Evolutionary conservation across 1,284 basidiomycete species (phyloP).

Genomic region (Ceratorhiza oryzae-sativae): DNA sequence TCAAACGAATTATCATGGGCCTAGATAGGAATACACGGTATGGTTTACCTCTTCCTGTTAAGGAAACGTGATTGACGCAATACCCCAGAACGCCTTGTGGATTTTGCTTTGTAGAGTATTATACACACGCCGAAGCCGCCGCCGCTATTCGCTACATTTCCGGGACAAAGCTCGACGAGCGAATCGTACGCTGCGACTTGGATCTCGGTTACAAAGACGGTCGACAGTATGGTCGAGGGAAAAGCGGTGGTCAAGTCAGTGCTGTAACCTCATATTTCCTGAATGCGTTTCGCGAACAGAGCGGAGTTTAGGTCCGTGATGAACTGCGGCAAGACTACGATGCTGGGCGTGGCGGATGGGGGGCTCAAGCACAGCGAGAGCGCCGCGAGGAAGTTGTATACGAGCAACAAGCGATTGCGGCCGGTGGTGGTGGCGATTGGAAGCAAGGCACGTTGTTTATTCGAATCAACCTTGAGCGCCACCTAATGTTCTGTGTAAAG

Average conservation of each 20-base stretch:
- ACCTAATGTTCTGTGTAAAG: slow-evolving; percentile 3
- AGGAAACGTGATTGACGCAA: slow-evolving; percentile 7
- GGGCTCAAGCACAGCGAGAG: slow-evolving; percentile 82
- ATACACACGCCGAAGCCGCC: slow-evolving; percentile 93
- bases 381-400: slow-evolving; percentile 90
- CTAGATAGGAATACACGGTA: slow-evolving; percentile 94
- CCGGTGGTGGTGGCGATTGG: slow-evolving; percentile 85
- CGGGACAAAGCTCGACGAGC: slow-evolving; percentile 98
- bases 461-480: not conserved
- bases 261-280: not conserved
- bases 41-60: slow-evolving; percentile 43
- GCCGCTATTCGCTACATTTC: slow-evolving; percentile 93
- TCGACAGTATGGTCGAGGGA: slow-evolving; percentile 95
- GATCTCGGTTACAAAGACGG: slow-evolving; percentile 99
- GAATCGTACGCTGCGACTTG: slow-evolving; percentile 97
- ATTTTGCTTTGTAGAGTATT: slow-evolving; percentile 99
- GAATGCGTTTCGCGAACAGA: not conserved
- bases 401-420: slow-evolving; percentile 60
- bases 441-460: slow-evolving; percentile 47
- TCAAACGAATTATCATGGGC: slow-evolving; percentile 99
- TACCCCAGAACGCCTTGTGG: slow-evolving; percentile 89
- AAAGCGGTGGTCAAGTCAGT: slow-evolving; percentile 90
- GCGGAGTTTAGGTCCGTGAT: slow-evolving; percentile 69
- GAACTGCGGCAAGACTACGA: slow-evolving; percentile 98
- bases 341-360: slow-evolving; percentile 95